Evolutionary conservation across 2,329 filamentous ascomycete species (phyloP).

Genomic region (Fusarium nurragi): DNA sequence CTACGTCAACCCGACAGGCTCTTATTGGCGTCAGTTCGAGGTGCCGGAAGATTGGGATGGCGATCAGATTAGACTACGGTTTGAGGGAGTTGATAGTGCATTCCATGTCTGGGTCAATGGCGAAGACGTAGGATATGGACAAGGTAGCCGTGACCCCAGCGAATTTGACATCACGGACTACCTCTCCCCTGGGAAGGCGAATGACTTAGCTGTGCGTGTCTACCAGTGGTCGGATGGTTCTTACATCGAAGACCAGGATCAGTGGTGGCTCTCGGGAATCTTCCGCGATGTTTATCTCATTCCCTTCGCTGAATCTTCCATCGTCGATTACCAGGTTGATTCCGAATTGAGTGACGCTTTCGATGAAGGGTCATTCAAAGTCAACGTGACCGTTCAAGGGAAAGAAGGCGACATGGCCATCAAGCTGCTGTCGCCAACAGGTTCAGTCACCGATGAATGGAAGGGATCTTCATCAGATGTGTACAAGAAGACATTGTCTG

Average conservation of each 20-base stretch:
- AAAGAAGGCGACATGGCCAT: constrained; percentile 53
- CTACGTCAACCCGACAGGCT: constrained; percentile 72
- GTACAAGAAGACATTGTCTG: constrained; percentile 53
- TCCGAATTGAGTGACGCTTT: constrained; percentile 65
- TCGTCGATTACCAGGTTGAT: constrained; percentile 57
- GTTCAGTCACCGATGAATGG: constrained; percentile 43
- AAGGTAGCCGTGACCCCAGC: constrained; percentile 75
- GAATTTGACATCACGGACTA: constrained; percentile 75
- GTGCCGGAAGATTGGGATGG: constrained; percentile 58
- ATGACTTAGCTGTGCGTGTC: constrained; percentile 71
- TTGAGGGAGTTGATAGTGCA: constrained; percentile 78
- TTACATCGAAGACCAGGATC: constrained; percentile 77
- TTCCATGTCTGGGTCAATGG: constrained; percentile 79
- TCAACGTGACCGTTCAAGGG: constrained; percentile 57
- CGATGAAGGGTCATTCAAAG: constrained; percentile 61
- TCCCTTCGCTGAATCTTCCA: constrained; percentile 63
- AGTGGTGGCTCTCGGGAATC: constrained; percentile 71
- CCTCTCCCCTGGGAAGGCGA: constrained; percentile 57
- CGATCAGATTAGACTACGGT: constrained; percentile 71
- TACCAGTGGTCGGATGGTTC: constrained; percentile 78
- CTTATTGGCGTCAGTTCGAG: constrained; percentile 67
- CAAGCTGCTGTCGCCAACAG: constrained; percentile 51
- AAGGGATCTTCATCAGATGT: constrained; percentile 43
- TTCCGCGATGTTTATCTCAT: constrained; percentile 75
- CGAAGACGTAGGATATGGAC: constrained; percentile 73